phyloP scores from a whole-genome alignment of 768 basidiomycete genomes.

The Suillus ampliporus region DNA sequence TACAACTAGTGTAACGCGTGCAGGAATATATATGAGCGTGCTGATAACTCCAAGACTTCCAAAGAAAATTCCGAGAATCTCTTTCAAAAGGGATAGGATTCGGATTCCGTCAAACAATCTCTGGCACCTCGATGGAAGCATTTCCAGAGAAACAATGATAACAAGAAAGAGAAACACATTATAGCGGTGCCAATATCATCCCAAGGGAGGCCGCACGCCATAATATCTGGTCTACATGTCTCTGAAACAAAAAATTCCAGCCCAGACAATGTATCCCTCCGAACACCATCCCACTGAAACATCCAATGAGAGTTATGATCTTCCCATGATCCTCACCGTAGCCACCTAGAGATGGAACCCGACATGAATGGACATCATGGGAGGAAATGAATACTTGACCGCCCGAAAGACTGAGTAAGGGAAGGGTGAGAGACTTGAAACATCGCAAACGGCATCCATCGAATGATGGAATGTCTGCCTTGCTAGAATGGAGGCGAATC shows the following conservation, averaged over 20 bases:
- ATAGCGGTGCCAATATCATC: constrained; percentile 5
- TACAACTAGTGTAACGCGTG: constrained; percentile 19
- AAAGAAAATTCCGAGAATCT: too few relatives aligned
- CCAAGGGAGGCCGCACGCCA: constrained; percentile 26
- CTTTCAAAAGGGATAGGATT: too few relatives aligned
- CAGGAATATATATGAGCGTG: constrained; percentile 15
- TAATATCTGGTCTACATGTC: constrained; percentile 17
- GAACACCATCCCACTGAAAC: constrained; percentile 23
- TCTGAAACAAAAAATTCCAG: constrained; percentile 28
- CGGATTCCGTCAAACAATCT: too few relatives aligned
- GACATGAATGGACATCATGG: not conserved
- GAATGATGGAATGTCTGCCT: too few relatives aligned
- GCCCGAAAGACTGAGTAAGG: not conserved
- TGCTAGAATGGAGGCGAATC: not conserved
- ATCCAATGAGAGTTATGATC: not conserved
- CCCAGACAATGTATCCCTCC: constrained; percentile 34
- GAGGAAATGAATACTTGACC: rapidly evolving
- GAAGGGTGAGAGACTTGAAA: not conserved
- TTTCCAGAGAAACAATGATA: too few relatives aligned
- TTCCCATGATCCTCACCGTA: not conserved
- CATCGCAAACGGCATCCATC: not conserved
- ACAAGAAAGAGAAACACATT: not conserved
- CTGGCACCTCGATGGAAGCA: too few relatives aligned
- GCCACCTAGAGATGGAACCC: constrained; percentile 5
- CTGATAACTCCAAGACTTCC: too few relatives aligned